A percentile compares a stretch with the other conserved stretches of the same genome.
phyloP scores from a whole-genome alignment of 768 basidiomycete genomes.

The Mycena vitilis region DNA sequence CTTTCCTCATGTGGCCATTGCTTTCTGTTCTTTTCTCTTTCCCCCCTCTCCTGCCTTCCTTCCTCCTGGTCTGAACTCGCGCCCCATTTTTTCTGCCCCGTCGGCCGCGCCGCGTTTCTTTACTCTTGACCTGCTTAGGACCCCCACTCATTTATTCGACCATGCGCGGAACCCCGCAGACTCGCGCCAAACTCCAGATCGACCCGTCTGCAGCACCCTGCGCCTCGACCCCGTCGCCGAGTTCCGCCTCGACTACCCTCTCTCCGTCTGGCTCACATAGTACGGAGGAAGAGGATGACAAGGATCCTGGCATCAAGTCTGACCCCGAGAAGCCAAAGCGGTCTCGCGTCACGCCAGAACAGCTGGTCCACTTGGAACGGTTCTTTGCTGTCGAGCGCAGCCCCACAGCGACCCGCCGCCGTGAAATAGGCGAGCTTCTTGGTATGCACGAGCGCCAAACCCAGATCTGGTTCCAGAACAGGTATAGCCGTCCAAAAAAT shows the following conservation, averaged over 20 bases:
- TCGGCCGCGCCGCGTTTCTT: constrained; percentile 32
- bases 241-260: constrained; percentile 39
- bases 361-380: constrained; percentile 79
- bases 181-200: constrained; percentile 37
- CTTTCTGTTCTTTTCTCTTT: constrained; percentile 21
- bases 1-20: constrained; percentile 31
- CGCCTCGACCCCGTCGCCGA: constrained; percentile 41
- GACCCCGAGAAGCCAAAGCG: constrained; percentile 76
- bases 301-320: constrained; percentile 46
- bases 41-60: constrained; percentile 6
- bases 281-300: constrained; percentile 46
- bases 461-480: constrained; percentile 92
- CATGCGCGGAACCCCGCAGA: constrained; percentile 20
- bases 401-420: constrained; percentile 76
- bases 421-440: constrained; percentile 78
- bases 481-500: constrained; percentile 53
- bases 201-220: constrained; percentile 32
- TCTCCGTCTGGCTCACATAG: constrained; percentile 46
- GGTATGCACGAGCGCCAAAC: constrained; percentile 91
- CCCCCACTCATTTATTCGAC: not conserved
- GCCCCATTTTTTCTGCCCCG: not conserved
- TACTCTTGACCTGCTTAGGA: not conserved
- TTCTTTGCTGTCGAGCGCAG: constrained; percentile 77
- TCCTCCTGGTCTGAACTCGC: not conserved
- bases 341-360: constrained; percentile 82